These are phyloP conservation scores for Plantago ovata DNA, from an alignment of 257 asterid genomes.

Conservation along the genomic window DNA sequence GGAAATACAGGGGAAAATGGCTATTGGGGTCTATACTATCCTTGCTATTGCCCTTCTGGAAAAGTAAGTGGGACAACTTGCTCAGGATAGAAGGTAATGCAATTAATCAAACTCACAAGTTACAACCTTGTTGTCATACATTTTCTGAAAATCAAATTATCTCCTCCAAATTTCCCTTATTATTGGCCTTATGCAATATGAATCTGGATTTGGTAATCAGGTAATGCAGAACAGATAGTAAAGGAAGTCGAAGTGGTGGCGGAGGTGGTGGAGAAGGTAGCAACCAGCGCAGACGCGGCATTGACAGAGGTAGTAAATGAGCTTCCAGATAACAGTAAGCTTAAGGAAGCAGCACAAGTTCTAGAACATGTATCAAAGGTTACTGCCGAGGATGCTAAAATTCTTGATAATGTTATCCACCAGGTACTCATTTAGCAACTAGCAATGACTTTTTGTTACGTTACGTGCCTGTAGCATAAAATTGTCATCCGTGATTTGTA, in stretches of 20 bases:
- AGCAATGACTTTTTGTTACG: no score
- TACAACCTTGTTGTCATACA: no score
- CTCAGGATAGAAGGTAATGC: slow-evolving; percentile 51
- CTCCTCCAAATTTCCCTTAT: not conserved
- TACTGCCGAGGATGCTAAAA: slow-evolving; percentile 51
- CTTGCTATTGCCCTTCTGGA: slow-evolving; percentile 52
- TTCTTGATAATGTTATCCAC: slow-evolving; percentile 41
- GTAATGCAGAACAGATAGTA: slow-evolving; percentile 37
- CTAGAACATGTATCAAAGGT: slow-evolving; percentile 44
- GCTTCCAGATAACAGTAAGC: slow-evolving; percentile 49
- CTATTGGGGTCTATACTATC: slow-evolving; percentile 47
- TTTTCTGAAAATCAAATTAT: no score
- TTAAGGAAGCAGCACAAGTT: slow-evolving; percentile 55
- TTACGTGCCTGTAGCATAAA: no score
- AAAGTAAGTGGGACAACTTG: slow-evolving; percentile 41
- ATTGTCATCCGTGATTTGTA: no score
- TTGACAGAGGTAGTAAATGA: slow-evolving; percentile 41
- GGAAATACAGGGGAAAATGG: slow-evolving; percentile 63
- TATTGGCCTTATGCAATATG: not conserved
- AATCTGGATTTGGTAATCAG: slow-evolving; percentile 27
- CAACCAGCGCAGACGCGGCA: slow-evolving; percentile 42
- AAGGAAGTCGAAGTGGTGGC: slow-evolving; percentile 62
- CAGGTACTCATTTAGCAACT: no score
- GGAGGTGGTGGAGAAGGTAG: slow-evolving; percentile 59
- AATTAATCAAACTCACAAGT: not conserved